phyloP scores from a whole-genome alignment of 202 grass and related monocot species.

The Carex arenaria region DNA sequence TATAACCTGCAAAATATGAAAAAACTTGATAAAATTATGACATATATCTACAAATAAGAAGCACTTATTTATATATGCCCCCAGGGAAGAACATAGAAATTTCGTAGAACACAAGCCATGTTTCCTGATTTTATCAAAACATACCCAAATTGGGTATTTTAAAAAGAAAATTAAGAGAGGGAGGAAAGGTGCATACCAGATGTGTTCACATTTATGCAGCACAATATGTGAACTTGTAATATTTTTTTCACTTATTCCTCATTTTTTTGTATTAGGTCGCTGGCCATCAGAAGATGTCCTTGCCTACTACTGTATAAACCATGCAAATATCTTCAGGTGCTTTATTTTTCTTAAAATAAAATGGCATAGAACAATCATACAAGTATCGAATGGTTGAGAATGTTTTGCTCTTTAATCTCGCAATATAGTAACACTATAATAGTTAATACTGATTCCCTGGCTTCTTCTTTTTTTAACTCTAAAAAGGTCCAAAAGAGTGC shows the following conservation, averaged over 20 bases:
- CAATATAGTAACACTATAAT: neutral
- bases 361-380: neutral
- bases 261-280: constrained; percentile 40
- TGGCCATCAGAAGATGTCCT: constrained; percentile 99
- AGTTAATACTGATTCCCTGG: neutral
- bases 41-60: neutral
- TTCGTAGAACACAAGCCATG: neutral
- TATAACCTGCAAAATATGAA: neutral
- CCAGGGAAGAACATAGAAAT: neutral
- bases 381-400: neutral
- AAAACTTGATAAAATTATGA: constrained; percentile 7
- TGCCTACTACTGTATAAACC: constrained; percentile 83
- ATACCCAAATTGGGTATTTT: no score
- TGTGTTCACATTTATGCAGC: constrained; percentile 3
- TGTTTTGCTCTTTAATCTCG: neutral
- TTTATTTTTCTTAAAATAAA: constrained; percentile 13
- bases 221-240: neutral
- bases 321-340: constrained; percentile 73
- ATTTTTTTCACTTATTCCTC: constrained; percentile 8
- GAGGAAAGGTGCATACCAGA: constrained; percentile 11
- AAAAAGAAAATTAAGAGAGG: neutral
- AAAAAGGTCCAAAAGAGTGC: constrained; percentile 79
- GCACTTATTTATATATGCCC: neutral
- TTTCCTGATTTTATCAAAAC: neutral
- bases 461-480: constrained; percentile 7